These are phyloP conservation scores for Parathielavia hyrcaniae DNA, from an alignment of 495 filamentous ascomycete genomes.

Conservation along the genomic window DNA sequence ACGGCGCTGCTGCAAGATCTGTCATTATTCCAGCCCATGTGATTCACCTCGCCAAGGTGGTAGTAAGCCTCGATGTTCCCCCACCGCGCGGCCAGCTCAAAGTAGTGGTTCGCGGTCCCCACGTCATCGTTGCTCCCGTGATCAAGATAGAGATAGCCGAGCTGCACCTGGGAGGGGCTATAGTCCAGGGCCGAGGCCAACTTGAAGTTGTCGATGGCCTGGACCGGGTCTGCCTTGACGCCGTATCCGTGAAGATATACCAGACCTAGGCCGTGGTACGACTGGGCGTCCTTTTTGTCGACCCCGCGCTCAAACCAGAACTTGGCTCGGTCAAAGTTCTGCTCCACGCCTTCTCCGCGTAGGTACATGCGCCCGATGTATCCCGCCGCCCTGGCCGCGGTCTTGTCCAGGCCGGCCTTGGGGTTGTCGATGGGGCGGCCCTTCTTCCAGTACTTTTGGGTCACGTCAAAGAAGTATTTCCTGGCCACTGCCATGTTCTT, in stretches of 20 bases:
- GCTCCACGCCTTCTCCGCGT: conserved; percentile 81
- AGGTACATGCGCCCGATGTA: conserved; percentile 90
- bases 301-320: conserved; percentile 86
- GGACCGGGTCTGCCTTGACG: conserved; percentile 62
- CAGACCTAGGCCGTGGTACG: conserved; percentile 77
- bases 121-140: conserved; percentile 67
- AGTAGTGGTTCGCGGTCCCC: conserved; percentile 69
- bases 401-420: conserved; percentile 62
- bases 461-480: conserved; percentile 74
- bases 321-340: conserved; percentile 66
- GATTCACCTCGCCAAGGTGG: conserved; percentile 85
- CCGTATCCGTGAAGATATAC: conserved; percentile 85
- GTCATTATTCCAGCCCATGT: conserved; percentile 73
- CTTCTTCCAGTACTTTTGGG: conserved; percentile 81
- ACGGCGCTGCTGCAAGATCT: conserved; percentile 74
- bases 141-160: conserved; percentile 83
- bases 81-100: conserved; percentile 85
- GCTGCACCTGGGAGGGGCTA: conserved; percentile 70
- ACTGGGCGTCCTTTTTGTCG: conserved; percentile 71
- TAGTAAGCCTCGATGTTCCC: conserved; percentile 91
- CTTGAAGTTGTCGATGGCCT: conserved; percentile 75
- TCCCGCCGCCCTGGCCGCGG: conserved; percentile 82
- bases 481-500: conserved; percentile 68
- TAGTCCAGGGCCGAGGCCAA: conserved; percentile 79
- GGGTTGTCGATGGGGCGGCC: conserved; percentile 39